Base-by-base conservation (phyloP, 1,284 basidiomycete genomes). In the Coniferiporia sulphurascens region DNA sequence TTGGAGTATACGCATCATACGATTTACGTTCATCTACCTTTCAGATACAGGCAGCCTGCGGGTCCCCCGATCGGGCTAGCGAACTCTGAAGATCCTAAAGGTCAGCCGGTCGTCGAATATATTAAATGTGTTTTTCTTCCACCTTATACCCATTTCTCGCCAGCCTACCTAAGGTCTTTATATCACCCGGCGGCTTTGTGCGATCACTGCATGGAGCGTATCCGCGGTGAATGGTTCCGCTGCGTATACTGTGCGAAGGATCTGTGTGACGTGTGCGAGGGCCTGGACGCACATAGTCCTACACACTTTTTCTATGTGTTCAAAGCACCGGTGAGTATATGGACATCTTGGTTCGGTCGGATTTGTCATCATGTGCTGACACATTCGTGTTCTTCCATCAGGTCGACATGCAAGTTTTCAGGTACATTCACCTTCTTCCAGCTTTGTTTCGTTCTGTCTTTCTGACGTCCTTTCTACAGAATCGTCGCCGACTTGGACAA, bases 171-270 rank as follows among this genome's bases (percentile, higher is more conserved):
- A 13, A 74, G 75, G 35, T 73, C 78, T 55, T 76, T 95, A 3
- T 70, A 81, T 51, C 92, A 95, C 71, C 69, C 74, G 4, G 78
- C 79, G 46, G 85, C 89, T 13, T 71, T 89, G 9, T 93, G 90
- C 64, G 91, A 93, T 71, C 79, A 83, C 52, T 91, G 90, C 69
- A 83, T 91, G 78, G 78, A 75, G 22, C 76, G 73, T 41, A 93
- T 95, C 61, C 73, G 78, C 22, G 93, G 93, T 7, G 82, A 84
- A 63, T 96, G 93, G 93, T 89, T 89, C 72, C 82, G 89, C 64
- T 96, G 93, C 68, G 91, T 84, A 1, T 92, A 93, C 69, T 96
- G 93, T 68, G 79, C 82, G 4, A 85, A 81, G 63, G 93, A 95
- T 70, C 76, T 94, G 17, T 95, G 93, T 72, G 83, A 85, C 57